Evolutionary conservation across 306 rosid species (phyloP).

Genomic region (Casuarina glauca): DNA sequence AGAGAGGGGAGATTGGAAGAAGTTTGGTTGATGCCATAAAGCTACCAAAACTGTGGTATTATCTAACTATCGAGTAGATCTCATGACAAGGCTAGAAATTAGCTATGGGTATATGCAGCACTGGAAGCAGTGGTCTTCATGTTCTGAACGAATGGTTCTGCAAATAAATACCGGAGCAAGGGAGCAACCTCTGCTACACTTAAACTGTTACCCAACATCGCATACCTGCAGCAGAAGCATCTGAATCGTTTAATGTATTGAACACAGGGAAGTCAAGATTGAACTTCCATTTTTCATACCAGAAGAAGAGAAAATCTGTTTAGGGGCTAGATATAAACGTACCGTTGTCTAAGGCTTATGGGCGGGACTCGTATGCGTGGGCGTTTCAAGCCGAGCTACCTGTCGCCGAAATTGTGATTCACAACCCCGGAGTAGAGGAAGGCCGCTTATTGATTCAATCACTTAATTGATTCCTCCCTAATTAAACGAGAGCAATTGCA

Average conservation of each 20-base stretch:
- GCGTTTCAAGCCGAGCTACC: constrained; percentile 60
- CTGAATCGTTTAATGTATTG: not conserved
- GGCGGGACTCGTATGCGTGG: constrained; percentile 89
- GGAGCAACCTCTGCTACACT: constrained; percentile 87
- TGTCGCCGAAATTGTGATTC: constrained; percentile 54
- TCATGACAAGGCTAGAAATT: not conserved
- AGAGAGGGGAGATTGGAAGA: not conserved
- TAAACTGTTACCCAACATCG: constrained; percentile 84
- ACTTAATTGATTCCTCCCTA: constrained; percentile 24
- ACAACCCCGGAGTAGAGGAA: constrained; percentile 91
- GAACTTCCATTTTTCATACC: not conserved
- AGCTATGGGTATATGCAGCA: not conserved
- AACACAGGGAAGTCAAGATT: not conserved
- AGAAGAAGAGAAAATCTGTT: not conserved
- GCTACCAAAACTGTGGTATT: not conserved
- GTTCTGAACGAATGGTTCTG: constrained; percentile 26
- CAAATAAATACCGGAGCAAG: constrained; percentile 65
- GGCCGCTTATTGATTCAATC: constrained; percentile 81
- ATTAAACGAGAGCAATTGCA: no score
- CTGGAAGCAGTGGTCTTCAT: not conserved
- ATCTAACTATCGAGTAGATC: not conserved
- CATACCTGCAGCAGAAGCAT: constrained; percentile 58
- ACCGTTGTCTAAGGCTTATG: constrained; percentile 86
- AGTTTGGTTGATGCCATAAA: not conserved
- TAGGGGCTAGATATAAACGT: constrained; percentile 13